A percentile compares a stretch with the other conserved stretches of the same genome.
These are phyloP conservation scores for Exophiala sp. DNA, from an alignment of 2,329 filamentous ascomycete species.

Conservation along the genomic window DNA sequence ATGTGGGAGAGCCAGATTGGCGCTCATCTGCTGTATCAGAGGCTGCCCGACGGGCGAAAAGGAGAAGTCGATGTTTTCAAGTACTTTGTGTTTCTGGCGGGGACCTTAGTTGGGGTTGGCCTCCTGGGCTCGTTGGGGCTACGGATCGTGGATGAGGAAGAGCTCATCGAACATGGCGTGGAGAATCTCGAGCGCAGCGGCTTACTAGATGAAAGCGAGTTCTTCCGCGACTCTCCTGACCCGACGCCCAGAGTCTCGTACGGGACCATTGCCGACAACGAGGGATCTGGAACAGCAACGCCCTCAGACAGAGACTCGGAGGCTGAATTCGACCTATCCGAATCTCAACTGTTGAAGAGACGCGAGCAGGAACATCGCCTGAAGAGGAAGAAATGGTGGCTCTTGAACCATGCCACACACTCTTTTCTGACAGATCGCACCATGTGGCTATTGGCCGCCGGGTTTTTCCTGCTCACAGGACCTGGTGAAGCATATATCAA, in stretches of 20 bases:
- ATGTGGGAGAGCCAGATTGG: conserved; percentile 94
- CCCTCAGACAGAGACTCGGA: conserved; percentile 39
- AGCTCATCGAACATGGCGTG: conserved; percentile 82
- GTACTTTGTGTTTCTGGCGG: conserved; percentile 79
- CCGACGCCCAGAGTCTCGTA: conserved; percentile 44
- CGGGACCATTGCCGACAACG: conserved; percentile 47
- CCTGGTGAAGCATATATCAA: conserved; percentile 98
- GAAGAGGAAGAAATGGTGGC: conserved; percentile 73
- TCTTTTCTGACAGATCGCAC: conserved; percentile 79
- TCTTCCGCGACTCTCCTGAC: conserved; percentile 55
- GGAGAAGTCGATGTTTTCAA: conserved; percentile 67
- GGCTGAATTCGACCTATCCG: conserved; percentile 42
- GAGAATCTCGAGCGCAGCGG: conserved; percentile 89
- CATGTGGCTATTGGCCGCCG: conserved; percentile 90
- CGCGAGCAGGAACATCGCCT: conserved; percentile 50
- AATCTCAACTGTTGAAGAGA: conserved; percentile 36
- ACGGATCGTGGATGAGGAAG: conserved; percentile 73
- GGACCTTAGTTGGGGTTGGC: conserved; percentile 65
- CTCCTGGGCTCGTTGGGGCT: conserved; percentile 67
- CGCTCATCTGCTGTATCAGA: conserved; percentile 69
- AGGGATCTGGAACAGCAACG: conserved; percentile 37
- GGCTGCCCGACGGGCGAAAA: conserved; percentile 54
- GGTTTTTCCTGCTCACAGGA: conserved; percentile 88
- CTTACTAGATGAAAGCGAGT: conserved; percentile 66
- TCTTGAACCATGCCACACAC: conserved; percentile 84